Evolutionary conservation across 768 basidiomycete genomes (phyloP), one percentile per base, ranked within the genome.

Genomic region (Asterophora lycoperdoides): DNA sequence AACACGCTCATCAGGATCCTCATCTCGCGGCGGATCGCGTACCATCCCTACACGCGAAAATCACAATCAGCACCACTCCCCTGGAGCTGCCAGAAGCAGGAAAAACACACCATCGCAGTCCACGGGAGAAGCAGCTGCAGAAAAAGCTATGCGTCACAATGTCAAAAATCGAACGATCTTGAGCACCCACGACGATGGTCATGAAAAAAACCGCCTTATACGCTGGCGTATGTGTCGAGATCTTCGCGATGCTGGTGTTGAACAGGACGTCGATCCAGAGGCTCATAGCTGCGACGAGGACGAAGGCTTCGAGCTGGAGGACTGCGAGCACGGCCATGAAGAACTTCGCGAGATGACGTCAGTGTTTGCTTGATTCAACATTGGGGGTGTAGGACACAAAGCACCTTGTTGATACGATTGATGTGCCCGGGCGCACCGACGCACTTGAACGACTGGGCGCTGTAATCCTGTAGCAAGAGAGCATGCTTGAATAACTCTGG

Each of bases 201-300:
- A 60, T 45, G 36, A 79, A 72, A 54, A 78, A 74, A 9, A 72
- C 42, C 0, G 63, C 78, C 45, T 73, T 55, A 53, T 82, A 82
- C 2, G 72, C 34, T 0, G 26, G 10, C 0, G 68, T 73, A 43
- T 77, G 74, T 2, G 44, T 46, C 1, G 77, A 75, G 8, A 81
- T 69, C 0, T 52, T 28, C 2, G 57, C 63, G 38, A 84, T 73
- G 11, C 70, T 62, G 5, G 78, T 76, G 44, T 74, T 72, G 28
- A 73, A 49, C 20, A 84, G 68, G 42, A 79, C 69, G 57, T 80
- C 76, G 29, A 77, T 62, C 81, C 82, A 84, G 6, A 83, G 72
- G 28, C 72, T 72, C 61, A 76, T 74, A 5, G 73, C 71, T 1
- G 74, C 68, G 5, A 77, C 55, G 15, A 81, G 66, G 39, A 78